These are phyloP conservation scores for Tricholoma flavovirens DNA, from an alignment of 768 basidiomycete genomes.

Conservation along the genomic window DNA sequence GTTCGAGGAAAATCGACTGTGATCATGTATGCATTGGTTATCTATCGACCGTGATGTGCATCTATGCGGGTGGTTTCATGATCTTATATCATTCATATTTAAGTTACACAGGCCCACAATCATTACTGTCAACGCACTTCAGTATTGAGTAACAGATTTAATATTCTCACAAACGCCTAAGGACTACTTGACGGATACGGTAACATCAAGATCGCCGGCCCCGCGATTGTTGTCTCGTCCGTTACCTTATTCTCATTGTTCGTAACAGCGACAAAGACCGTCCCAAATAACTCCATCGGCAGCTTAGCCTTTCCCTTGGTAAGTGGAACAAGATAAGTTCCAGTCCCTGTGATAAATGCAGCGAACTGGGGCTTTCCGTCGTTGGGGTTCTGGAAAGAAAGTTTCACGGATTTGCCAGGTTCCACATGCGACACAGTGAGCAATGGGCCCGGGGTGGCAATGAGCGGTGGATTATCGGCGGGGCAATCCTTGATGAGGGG, in stretches of 20 bases:
- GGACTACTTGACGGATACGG: not conserved
- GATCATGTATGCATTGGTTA: not conserved
- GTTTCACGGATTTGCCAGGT: slow-evolving; percentile 14
- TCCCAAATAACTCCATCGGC: slow-evolving; percentile 40
- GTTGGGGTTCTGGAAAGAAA: slow-evolving; percentile 12
- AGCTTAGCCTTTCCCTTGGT: slow-evolving; percentile 28
- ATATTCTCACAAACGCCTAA: not conserved
- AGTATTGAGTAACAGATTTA: not conserved
- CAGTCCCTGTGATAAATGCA: slow-evolving; percentile 46
- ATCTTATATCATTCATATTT: not conserved
- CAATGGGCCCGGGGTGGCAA: slow-evolving; percentile 40
- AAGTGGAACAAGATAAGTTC: slow-evolving; percentile 34
- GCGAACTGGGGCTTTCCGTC: slow-evolving; percentile 27
- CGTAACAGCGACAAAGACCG: slow-evolving; percentile 47
- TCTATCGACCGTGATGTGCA: too few species aligned
- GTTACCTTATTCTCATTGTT: slow-evolving; percentile 30
- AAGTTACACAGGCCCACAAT: not conserved
- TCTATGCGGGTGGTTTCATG: too few species aligned
- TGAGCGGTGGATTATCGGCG: slow-evolving; percentile 38
- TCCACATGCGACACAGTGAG: slow-evolving; percentile 26
- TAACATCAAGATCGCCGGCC: slow-evolving; percentile 44
- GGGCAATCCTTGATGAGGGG: slow-evolving; percentile 52
- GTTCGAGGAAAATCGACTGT: slow-evolving; percentile 50
- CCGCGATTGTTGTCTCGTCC: slow-evolving; percentile 51
- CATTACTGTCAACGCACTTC: not conserved